Evolutionary conservation across 208 protist genomes (phyloP), one percentile per base, ranked within the genome.

Genomic region (Trypanosoma melophagium): DNA sequence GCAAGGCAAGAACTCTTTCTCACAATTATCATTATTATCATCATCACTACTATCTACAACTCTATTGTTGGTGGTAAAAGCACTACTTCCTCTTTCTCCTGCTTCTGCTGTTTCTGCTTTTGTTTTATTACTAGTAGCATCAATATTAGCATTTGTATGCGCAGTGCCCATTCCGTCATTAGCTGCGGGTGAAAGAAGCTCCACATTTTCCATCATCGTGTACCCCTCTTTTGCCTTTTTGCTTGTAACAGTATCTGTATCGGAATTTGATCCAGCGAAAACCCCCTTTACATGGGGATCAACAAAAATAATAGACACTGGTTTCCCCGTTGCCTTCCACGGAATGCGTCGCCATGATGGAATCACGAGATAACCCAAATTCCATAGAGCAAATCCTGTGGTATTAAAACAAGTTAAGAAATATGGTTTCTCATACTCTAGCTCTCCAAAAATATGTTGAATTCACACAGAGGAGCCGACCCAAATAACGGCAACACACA

Each of bases 341-440:
- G 76, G 77, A 1, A 92, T 65, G n/a, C 75, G 57, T 8, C 79
- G 60, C 84, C 94, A 93, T 12, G 68, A 66, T 38, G 72, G 67
- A 38, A 73, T 71, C 1, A 96, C 4, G 9, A 93, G 28, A 62
- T 82, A 96, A 22, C 90, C 90, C 0, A 87, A 28, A 57, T 95
- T 94, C 80, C 89, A 97, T 1, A 96, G 58, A 40, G 76, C 85
- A 74, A 97, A 97, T 0, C 71, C 77, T 0, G 79, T 82, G 1
- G 90, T 97, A 71, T 97, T 96, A 64, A 97, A 96, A 66, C 92
- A 97, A 0, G 92, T 97, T 49, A 97, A 71, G 52, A 97, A 97
- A 60, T 87, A 96, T 5, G 92, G 92, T 55, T 92, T 89, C 59
- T 87, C 80, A 72, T 84, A 97, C 16, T 94, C 69, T 7, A 94